A percentile compares a stretch with the other conserved stretches of the same genome.
These are phyloP conservation scores for Annulohypoxylon bovei DNA, from an alignment of 495 filamentous ascomycete species.

Conservation along the genomic window DNA sequence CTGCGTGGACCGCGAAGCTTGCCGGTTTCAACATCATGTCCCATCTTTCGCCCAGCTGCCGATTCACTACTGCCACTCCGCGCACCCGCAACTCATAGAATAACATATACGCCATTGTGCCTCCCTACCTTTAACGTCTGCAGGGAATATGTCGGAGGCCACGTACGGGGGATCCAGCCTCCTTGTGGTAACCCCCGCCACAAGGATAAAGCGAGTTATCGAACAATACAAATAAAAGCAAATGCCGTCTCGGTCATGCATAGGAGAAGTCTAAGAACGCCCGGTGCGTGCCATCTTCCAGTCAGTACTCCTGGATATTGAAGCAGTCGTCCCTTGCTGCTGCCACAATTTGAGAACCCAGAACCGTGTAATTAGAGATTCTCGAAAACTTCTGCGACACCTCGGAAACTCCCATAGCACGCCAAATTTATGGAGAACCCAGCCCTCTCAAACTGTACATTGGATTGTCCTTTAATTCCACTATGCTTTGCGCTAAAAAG, in stretches of 20 bases:
- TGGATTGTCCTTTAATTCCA: slow-evolving; percentile 32
- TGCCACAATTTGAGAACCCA: slow-evolving; percentile 32
- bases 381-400: slow-evolving; percentile 26
- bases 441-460: slow-evolving; percentile 26
- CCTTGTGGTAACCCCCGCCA: slow-evolving; percentile 52
- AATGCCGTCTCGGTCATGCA: slow-evolving; percentile 58
- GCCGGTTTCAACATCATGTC: slow-evolving; percentile 44
- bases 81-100: slow-evolving; percentile 43
- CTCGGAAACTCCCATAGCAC: slow-evolving; percentile 34
- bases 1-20: slow-evolving; percentile 35
- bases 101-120: slow-evolving; percentile 54
- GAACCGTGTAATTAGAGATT: slow-evolving; percentile 15
- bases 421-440: slow-evolving; percentile 30
- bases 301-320: slow-evolving; percentile 28
- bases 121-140: slow-evolving; percentile 44
- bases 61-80: slow-evolving; percentile 29
- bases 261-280: slow-evolving; percentile 58
- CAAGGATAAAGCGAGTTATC: slow-evolving; percentile 52
- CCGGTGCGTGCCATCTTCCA: slow-evolving; percentile 41
- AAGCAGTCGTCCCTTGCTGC: slow-evolving; percentile 34
- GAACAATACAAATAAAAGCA: slow-evolving; percentile 52
- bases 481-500: slow-evolving; percentile 29
- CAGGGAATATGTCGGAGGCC: slow-evolving; percentile 47
- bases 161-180: slow-evolving; percentile 47
- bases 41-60: slow-evolving; percentile 38